Base-by-base conservation (phyloP, 163 green algal species). In the Trebouxiophyceae sp. region DNA sequence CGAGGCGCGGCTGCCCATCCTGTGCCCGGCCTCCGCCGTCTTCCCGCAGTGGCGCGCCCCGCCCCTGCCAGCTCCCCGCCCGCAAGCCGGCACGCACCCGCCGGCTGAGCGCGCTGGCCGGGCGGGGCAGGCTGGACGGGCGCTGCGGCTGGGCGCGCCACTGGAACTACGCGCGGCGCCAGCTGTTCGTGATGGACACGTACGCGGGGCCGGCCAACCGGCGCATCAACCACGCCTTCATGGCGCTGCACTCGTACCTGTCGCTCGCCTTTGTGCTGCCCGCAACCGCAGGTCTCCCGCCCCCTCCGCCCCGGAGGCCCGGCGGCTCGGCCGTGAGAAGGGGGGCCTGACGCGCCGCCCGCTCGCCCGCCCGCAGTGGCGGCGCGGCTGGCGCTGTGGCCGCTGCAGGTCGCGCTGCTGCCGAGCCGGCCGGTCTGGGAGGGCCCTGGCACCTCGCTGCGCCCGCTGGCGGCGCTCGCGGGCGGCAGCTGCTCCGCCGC, bases 161-260 rank as follows among this genome's bases (percentile, higher is more conserved):
- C 70, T 93, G 86, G 86, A 97, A 97, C 79, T 97, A 97, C 75
- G 73, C 97, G 55, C 69, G 84, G 20, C 78, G 91, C 1, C 91
- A 97, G 81, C 76, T 97, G 67, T 93, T 82, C 61, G 91, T 96
- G 32, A 82, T 97, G 62, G 87, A 96, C 76, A 97, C 91, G 0
- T 97, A 95, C 60, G 59, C 73, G 29, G 79, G 62, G 59, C 4
- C 16, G 16, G 79, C 83, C 76, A 92, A 92, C 75, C 69, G 72
- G 22, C 33, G 39, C 32, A 78, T 85, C 47, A 95, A 97, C 67
- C 83, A 89, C 67, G 65, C 33, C 22, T 83, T 96, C 66, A 79
- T 92, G 57, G 57, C 70, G 7, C 50, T 81, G 26, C 86, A 95
- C 67, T 70, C 64, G 27, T 91, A 83, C 66, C 79, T 85, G 5